Evolutionary conservation across 768 basidiomycete species (phyloP), one percentile per base, ranked within the genome.

Genomic region (Suillus sp.): DNA sequence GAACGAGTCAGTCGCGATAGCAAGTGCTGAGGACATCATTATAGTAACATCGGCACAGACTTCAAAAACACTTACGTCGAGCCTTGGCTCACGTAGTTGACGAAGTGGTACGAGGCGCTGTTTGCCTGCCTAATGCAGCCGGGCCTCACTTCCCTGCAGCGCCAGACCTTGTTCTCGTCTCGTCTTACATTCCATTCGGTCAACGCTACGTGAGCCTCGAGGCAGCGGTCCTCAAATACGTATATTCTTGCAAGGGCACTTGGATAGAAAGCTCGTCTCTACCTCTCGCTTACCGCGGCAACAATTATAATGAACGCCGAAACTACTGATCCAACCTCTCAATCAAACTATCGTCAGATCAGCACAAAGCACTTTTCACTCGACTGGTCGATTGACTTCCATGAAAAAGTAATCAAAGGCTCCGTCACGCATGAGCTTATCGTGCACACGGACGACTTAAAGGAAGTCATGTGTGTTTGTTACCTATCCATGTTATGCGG

Each of bases 381-480:
- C 58, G 83, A 91, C 66, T 96, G 94, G 95, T 77, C 69, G 0
- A 77, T 97, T 66, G 88, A 97, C 76, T 97, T 94, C 72, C 68
- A 79, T 0, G 71, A 79, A 3, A 75, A 88, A 68, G 76, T 81
- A 58, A 79, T 96, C 65, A 73, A 76, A 35, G 95, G 96, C 0
- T 81, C 83, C 22, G 92, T 82, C 10, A 82, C 79, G 0, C 89
- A 96, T 71, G 79, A 78, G 7, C 74, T 97, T 59, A 74, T 74
- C 14, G 85, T 87, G 10, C 81, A 80, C 61, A 79, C 80, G 59
- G 80, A 84, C 59, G 80, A 74, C 4, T 83, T 89, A 13, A 70
- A 79, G 40, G 79, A 88, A 70, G 85, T 86, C 37, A 78, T 91
- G 91, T 92, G 69, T 66, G 84, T 72, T 40, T 8, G 14, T 7